Conservation (phyloP, 179 eudicot species). For the Silene coronaria region DNA sequence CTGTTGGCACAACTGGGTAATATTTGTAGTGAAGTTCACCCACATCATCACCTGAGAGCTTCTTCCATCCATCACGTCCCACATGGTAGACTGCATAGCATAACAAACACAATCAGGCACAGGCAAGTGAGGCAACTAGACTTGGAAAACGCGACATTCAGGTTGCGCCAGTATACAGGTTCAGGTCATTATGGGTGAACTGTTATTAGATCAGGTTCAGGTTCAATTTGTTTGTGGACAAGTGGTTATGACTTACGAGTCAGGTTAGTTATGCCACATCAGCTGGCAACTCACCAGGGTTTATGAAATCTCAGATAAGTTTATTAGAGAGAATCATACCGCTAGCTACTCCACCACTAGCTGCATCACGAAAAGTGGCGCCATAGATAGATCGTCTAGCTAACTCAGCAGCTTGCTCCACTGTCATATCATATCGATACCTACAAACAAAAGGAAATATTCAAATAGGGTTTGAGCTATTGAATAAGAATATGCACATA, state of each 20-base stretch:
- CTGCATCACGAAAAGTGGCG: constrained; percentile 93
- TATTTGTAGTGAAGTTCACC: constrained; percentile 81
- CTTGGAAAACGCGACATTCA: no score
- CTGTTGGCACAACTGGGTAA: constrained; percentile 59
- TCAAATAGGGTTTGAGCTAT: not conserved
- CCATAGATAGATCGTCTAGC: constrained; percentile 89
- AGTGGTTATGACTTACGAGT: no score
- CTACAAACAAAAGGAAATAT: constrained; percentile 25
- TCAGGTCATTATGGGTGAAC: no score
- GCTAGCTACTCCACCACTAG: constrained; percentile 95
- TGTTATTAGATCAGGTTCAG: no score
- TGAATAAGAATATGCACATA: not conserved
- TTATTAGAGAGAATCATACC: constrained; percentile 40
- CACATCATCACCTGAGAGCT: constrained; percentile 86
- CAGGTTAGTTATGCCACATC: no score
- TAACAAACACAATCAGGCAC: not conserved
- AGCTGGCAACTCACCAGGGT: no score
- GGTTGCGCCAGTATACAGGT: no score
- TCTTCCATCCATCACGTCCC: constrained; percentile 86
- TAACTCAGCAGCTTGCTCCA: constrained; percentile 81
- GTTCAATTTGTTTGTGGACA: no score
- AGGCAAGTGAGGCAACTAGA: no score
- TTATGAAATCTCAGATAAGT: no score
- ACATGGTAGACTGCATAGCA: constrained; percentile 63
- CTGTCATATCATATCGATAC: constrained; percentile 65